A percentile compares a stretch with the other conserved stretches of the same genome.
phyloP scores from a whole-genome alignment of 176 grass and related monocot genomes.

The Eleusine indica region DNA sequence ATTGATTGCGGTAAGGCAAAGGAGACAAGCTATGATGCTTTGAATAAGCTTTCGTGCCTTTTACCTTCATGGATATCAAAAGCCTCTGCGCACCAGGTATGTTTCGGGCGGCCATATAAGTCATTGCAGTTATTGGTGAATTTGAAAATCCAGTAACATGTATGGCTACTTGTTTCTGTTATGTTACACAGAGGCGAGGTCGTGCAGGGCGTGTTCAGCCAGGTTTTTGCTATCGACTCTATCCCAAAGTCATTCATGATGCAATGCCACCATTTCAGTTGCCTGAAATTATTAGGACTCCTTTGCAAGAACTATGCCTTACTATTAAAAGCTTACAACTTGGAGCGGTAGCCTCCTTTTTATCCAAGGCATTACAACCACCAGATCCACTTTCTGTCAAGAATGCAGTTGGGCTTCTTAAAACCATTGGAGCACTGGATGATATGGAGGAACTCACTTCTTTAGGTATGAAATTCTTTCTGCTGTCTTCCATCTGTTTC shows the following conservation, averaged over 20 bases:
- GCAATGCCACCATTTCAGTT: conserved; percentile 91
- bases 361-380: conserved; percentile 89
- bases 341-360: conserved; percentile 73
- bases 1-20: conserved; percentile 98
- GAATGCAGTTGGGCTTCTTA: conserved; percentile 92
- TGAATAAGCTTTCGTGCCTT: conserved; percentile 93
- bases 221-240: conserved; percentile 87
- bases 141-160: conserved; percentile 24
- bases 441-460: conserved; percentile 85
- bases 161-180: conserved; percentile 9
- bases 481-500: background rate
- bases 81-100: conserved; percentile 95
- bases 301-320: conserved; percentile 94
- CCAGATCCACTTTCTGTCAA: conserved; percentile 85
- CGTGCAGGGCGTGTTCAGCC: conserved; percentile 90
- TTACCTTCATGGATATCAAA: conserved; percentile 99
- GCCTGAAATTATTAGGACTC: conserved; percentile 98
- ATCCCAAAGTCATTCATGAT: conserved; percentile 88
- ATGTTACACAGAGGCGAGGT: conserved; percentile 81
- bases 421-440: conserved; percentile 90
- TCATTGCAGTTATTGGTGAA: conserved; percentile 5
- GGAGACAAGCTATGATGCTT: conserved; percentile 98
- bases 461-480: conserved; percentile 60
- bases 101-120: conserved; percentile 10
- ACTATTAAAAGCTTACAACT: conserved; percentile 93